These are phyloP conservation scores for Rhizoclosmatium sp. DNA, from an alignment of 192 early-diverging fungal species.

Conservation along the genomic window DNA sequence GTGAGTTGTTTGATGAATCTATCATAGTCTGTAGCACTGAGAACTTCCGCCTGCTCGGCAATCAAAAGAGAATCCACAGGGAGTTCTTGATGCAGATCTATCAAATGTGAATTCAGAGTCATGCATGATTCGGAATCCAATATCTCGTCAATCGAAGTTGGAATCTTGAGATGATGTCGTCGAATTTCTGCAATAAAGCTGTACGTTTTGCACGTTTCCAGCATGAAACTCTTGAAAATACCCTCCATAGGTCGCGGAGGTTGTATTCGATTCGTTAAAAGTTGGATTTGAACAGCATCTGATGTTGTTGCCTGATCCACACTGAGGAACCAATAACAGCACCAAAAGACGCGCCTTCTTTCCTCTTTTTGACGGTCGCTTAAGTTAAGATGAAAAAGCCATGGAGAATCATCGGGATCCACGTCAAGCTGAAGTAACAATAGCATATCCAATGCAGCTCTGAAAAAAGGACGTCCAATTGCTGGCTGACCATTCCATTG, in stretches of 20 bases:
- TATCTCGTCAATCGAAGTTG: neutral
- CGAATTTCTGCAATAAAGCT: neutral
- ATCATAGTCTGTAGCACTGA: neutral
- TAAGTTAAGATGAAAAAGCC: conserved; percentile 9
- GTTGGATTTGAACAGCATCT: neutral
- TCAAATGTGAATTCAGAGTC: neutral
- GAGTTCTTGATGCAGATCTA: neutral
- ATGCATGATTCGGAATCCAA: neutral
- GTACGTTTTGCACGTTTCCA: neutral
- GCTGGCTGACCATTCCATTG: neutral
- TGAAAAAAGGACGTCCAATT: neutral
- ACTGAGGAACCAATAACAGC: neutral
- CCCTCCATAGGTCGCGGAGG: neutral
- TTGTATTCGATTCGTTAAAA: neutral
- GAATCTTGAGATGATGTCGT: neutral
- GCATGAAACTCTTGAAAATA: neutral
- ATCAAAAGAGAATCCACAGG: neutral
- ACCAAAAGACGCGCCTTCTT: conserved; percentile 1
- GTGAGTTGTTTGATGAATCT: neutral
- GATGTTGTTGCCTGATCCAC: neutral
- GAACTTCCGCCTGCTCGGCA: neutral
- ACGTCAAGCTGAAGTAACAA: neutral
- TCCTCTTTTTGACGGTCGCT: conserved; percentile 11
- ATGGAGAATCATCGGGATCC: conserved; percentile 22
- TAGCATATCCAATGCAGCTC: neutral